Evolutionary conservation across 1,139 yeast species (phyloP), one percentile per base, ranked within the genome.

Genomic region (Yamadazyma membranifaciens): DNA sequence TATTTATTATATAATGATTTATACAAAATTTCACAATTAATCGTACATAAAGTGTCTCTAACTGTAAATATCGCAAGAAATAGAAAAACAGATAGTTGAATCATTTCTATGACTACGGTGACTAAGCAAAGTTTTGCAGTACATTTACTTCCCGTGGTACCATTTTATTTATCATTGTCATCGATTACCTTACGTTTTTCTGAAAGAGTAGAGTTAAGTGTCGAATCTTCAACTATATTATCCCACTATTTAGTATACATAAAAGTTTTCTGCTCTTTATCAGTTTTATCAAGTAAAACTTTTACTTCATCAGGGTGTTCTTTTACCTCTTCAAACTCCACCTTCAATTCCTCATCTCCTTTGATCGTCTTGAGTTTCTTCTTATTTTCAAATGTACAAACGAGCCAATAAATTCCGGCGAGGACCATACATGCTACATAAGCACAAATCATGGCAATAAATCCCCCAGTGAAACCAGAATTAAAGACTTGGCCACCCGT

Each of bases 401-500:
- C 44, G 6, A 50, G 20, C 67, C 68, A 64, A 44, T 65, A 65
- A 0, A 53, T 5, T 3, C 43, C 54, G 30, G 54, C 41, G 20
- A 64, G 46, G 7, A 50, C 16, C 41, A 65, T 62, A 48, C 69
- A 64, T 25, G 47, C 50, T 37, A 45, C 44, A 32, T 54, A 54
- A 16, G 60, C 54, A 22, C 40, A 50, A 13, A 55, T 43, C 51
- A 56, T 50, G 9, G 58, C 59, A 27, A 49, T 46, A 36, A 56
- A 56, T 9, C 61, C 61, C 10, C 59, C 58, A n/a, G 47, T 47
- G 42, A 50, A 53, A 11, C 50, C 45, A 2, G 52, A 53, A 33
- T 54, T 52, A 43, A 61, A 62, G n/a, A 61, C 40, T 41, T 63
- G 65, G 6, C 65, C 64, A 1, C 67, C 68, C 34, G 59, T 56